phyloP scores from a whole-genome alignment of 306 rosid genomes.

The Hippophae gyantsensis region DNA sequence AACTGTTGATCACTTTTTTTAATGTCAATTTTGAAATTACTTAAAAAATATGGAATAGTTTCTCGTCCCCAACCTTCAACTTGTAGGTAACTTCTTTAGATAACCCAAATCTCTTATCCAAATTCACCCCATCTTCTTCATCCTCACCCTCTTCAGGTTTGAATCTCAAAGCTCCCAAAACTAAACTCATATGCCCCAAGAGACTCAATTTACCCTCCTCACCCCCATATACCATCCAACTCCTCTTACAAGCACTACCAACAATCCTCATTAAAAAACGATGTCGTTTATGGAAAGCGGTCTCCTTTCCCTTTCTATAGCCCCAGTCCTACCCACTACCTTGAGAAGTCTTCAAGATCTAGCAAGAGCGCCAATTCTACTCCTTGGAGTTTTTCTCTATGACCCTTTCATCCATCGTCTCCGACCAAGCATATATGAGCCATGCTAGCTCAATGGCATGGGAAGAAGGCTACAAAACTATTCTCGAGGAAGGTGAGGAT shows the following conservation, averaged over 20 bases:
- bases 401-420: constrained; percentile 89
- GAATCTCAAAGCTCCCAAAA: constrained; percentile 79
- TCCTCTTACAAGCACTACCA: constrained; percentile 23
- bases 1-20: too few species aligned
- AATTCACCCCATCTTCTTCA: too few species aligned
- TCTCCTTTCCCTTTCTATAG: constrained; percentile 89
- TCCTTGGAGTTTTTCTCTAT: constrained; percentile 75
- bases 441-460: constrained; percentile 62
- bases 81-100: too few species aligned
- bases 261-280: constrained; percentile 32
- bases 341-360: constrained; percentile 54
- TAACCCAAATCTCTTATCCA: too few species aligned
- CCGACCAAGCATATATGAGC: constrained; percentile 93
- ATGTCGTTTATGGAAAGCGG: constrained; percentile 30
- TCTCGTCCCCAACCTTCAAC: too few species aligned
- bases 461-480: constrained; percentile 52
- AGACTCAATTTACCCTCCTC: constrained; percentile 35
- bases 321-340: constrained; percentile 71
- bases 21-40: too few species aligned
- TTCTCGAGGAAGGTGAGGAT: constrained; percentile 72
- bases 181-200: constrained; percentile 54
- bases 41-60: too few species aligned
- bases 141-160: background rate
- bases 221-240: constrained; percentile 35
- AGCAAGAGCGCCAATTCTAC: constrained; percentile 63